Evolutionary conservation across 2,329 filamentous ascomycete genomes (phyloP).

Genomic region (Raffaelea arxii): DNA sequence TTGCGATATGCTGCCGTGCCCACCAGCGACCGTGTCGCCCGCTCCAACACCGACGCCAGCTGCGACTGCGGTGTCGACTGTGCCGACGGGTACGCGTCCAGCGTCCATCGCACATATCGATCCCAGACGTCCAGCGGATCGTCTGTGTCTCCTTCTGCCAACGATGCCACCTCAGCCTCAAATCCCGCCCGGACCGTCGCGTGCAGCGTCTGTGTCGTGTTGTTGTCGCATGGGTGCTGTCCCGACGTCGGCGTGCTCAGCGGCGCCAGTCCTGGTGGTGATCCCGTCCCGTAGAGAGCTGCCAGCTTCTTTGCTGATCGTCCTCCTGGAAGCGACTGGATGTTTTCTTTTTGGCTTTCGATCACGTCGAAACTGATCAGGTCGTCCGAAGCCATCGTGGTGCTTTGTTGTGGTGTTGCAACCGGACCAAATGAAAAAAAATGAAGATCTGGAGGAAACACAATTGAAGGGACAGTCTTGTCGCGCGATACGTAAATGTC

Average conservation of each 20-base stretch:
- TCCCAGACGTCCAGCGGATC: constrained; percentile 94
- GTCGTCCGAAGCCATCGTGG: constrained; percentile 29
- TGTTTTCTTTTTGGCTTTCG: constrained; percentile 96
- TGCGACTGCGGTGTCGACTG: constrained; percentile 90
- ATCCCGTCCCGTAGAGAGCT: constrained; percentile 64
- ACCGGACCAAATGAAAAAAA: no score
- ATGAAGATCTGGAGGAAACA: no score
- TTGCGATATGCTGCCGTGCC: constrained; percentile 85
- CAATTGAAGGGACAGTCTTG: no score
- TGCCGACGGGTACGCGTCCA: constrained; percentile 88
- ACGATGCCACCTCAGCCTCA: constrained; percentile 68
- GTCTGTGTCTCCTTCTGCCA: constrained; percentile 83
- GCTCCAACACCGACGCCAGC: constrained; percentile 78
- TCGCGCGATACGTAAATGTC: no score
- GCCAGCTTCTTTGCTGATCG: constrained; percentile 84
- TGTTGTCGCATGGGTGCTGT: no score
- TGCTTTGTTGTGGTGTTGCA: no score
- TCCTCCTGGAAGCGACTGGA: constrained; percentile 80
- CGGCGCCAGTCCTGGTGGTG: constrained; percentile 29
- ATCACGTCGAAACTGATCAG: constrained; percentile 80
- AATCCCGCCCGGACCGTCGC: constrained; percentile 73
- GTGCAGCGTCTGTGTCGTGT: constrained; percentile 65
- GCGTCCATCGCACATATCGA: constrained; percentile 92
- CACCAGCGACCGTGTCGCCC: constrained; percentile 84
- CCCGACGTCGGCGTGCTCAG: constrained; percentile 52